Conservation (phyloP, 345 rosid species). For the thale cress (Arabidopsis thaliana) region TAIR10.1 NC_003070.9:22871501-22872000, state of each 20-base stretch:
- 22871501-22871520: not conserved
- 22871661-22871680: not conserved
- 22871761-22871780: not conserved
- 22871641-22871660: not conserved
- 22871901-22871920: not conserved
- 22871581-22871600: not conserved
- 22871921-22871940: not conserved
- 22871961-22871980: no score
- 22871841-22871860: not conserved
- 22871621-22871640: not conserved
- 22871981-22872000: no score
- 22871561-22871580: no score
- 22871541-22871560: no score
- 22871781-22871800: not conserved
- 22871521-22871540: no score
- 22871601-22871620: not conserved
- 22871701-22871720: not conserved
- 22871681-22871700: not conserved
- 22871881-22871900: not conserved
- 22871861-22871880: not conserved
- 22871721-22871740: not conserved
- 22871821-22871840: not conserved
- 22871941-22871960: no score
- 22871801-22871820: not conserved
- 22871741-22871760: not conserved